Evolutionary conservation across 768 basidiomycete species (phyloP), one percentile per base, ranked within the genome.

Genomic region (Lentinula edodes): DNA sequence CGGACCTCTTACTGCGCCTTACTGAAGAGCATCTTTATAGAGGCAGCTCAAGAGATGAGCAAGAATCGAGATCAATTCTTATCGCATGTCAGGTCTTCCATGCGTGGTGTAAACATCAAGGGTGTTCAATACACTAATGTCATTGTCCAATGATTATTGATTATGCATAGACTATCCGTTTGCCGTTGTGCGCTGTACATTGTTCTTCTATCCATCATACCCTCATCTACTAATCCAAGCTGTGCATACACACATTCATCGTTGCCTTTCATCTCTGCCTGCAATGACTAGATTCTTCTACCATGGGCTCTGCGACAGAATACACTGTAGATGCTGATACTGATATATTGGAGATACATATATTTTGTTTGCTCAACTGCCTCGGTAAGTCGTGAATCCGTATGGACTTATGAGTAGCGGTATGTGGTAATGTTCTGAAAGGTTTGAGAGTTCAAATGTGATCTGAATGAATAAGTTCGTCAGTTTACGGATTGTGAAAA

Each of bases 1-100:
- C 3, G 9, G 15, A 45, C 35, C 15, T 15, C 45, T 28, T 41
- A 28, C n/a, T 36, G 28, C 45, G 28, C 3, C 3, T 45, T 34
- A 23, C 28, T 18, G 16, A 50, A 35, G 36, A 36, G 18, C 45
- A 7, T 35, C 18, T 39, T 5, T 55, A 18, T 81, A 99, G 97
- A 98, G 74, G 97, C 97, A 13, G 97, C 97, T 18, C 85, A 91
- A 72, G 96, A 98, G 72, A 83, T 99, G 73, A 89, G 91, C 68
- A 88, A 86, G 79, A 91, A 91, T 72, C 82, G 95, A 51, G 89
- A 94, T 5, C 79, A 83, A 64, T 99, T 98, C 76, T 68, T 87
- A 52, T 73, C 81, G 68, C 95, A 96, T 69, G 97, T 98, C 71
- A 91, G 89, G 76, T 76, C 75, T 43, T 88, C 95, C 10, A 91